These are phyloP conservation scores for Leccinum fuscescens DNA, from an alignment of 1,284 basidiomycete genomes.

Conservation along the genomic window DNA sequence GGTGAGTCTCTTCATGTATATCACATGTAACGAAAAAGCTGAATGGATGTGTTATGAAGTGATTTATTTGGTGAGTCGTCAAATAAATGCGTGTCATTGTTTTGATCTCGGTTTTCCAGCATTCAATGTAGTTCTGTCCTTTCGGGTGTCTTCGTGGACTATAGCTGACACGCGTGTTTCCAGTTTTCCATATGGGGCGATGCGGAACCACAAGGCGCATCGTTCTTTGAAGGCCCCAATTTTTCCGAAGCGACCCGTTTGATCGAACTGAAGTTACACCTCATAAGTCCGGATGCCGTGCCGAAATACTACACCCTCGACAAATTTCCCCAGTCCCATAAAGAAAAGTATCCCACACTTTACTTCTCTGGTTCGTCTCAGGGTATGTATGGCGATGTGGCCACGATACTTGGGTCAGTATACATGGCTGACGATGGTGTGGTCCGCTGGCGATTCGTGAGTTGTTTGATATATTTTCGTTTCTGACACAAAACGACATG, in stretches of 20 bases:
- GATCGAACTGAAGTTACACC: constrained; percentile 53
- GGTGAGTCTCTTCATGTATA: constrained; percentile 39
- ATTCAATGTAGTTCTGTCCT: constrained; percentile 54
- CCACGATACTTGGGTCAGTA: constrained; percentile 55
- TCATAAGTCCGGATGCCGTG: constrained; percentile 39
- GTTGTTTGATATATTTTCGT: constrained; percentile 23
- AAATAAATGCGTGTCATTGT: not conserved
- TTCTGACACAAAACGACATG: constrained; percentile 1
- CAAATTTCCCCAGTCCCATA: constrained; percentile 23
- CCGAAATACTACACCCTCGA: constrained; percentile 26
- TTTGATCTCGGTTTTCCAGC: constrained; percentile 36
- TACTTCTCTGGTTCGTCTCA: constrained; percentile 53
- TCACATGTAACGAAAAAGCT: not conserved
- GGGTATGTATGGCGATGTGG: constrained; percentile 44
- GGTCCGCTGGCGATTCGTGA: constrained; percentile 65
- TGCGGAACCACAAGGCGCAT: constrained; percentile 37
- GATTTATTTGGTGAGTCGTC: constrained; percentile 53
- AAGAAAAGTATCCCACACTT: constrained; percentile 44
- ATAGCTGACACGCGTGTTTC: constrained; percentile 11
- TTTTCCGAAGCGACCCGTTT: constrained; percentile 65
- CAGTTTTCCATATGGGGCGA: constrained; percentile 40
- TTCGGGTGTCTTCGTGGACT: constrained; percentile 1
- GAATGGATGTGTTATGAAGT: constrained; percentile 29
- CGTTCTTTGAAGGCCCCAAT: constrained; percentile 53
- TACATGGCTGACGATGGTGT: constrained; percentile 50